Evolutionary conservation across 257 asterid species (phyloP).

Genomic region (Leptodermis oblonga): DNA sequence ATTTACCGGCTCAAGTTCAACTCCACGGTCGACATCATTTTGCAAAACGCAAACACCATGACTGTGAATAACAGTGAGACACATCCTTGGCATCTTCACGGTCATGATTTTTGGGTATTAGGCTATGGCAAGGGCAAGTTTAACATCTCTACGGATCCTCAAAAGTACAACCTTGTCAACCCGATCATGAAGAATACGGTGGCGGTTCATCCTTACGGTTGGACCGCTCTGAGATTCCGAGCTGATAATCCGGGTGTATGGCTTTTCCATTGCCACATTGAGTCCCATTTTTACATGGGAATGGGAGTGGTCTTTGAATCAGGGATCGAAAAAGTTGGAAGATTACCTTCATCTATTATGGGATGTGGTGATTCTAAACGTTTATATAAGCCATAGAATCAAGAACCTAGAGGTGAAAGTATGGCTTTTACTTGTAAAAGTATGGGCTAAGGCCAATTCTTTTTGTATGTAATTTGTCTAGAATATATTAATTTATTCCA

Average conservation of each 20-base stretch:
- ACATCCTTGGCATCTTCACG: constrained; percentile 98
- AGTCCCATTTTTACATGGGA: constrained; percentile 87
- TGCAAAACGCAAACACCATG: constrained; percentile 85
- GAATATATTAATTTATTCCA: too few species aligned
- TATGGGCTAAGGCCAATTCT: too few species aligned
- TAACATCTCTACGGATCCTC: constrained; percentile 37
- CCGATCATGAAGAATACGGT: constrained; percentile 91
- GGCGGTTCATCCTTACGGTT: constrained; percentile 76
- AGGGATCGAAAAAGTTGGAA: constrained; percentile 66
- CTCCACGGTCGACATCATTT: constrained; percentile 61
- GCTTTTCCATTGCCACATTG: constrained; percentile 96
- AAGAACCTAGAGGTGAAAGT: too few species aligned
- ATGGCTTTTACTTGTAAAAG: too few species aligned
- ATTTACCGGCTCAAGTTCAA: constrained; percentile 58
- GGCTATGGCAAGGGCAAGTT: constrained; percentile 79
- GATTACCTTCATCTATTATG: constrained; percentile 72
- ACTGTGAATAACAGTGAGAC: constrained; percentile 63
- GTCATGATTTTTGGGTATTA: constrained; percentile 92
- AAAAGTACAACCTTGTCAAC: constrained; percentile 56
- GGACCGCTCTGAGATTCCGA: constrained; percentile 84
- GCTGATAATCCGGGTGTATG: constrained; percentile 95
- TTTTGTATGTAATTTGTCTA: too few species aligned
- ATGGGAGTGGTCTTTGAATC: constrained; percentile 91
- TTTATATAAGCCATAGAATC: constrained; percentile 33
- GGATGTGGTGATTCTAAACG: constrained; percentile 75